Percentiles rank a stretch among this genome's conserved stretches.
Conservation (phyloP, 2,329 filamentous ascomycete species). For the Colletotrichum spinosum region DNA sequence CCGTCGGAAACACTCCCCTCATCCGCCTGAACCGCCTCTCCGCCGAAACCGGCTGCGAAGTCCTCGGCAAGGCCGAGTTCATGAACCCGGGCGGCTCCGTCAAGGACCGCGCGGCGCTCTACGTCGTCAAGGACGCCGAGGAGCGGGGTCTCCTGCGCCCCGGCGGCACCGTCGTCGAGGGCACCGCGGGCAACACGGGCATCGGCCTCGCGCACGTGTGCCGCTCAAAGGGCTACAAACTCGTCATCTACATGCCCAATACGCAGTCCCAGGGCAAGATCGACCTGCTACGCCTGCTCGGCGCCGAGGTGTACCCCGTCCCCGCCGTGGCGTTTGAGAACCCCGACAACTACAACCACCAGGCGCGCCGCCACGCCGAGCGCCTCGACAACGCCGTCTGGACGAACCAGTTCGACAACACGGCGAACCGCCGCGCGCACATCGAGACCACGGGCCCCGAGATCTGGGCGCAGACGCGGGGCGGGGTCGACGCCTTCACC, state of each 20-base stretch:
- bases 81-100: constrained; percentile 97
- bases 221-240: constrained; percentile 88
- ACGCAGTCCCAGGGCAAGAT: constrained; percentile 99
- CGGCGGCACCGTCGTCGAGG: constrained; percentile 95
- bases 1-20: constrained; percentile 96
- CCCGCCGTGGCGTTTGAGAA: constrained; percentile 96
- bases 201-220: constrained; percentile 98
- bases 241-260: constrained; percentile 99
- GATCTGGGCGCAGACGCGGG: constrained; percentile 92
- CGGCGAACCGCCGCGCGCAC: constrained; percentile 91
- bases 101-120: constrained; percentile 96
- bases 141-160: constrained; percentile 83
- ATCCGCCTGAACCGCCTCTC: constrained; percentile 92
- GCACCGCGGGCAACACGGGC: constrained; percentile 96
- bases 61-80: constrained; percentile 98
- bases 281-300: constrained; percentile 88
- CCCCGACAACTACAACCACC: constrained; percentile 97
- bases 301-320: constrained; percentile 95
- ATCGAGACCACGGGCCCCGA: constrained; percentile 97
- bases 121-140: constrained; percentile 93
- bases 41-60: constrained; percentile 89
- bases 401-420: constrained; percentile 99
- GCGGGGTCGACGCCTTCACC: constrained; percentile 92
- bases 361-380: constrained; percentile 91
- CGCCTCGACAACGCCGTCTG: constrained; percentile 88